Evolutionary conservation across 805 yeast genomes (phyloP), one percentile per base, ranked within the genome.

Genomic region (Ogataea henricii): DNA sequence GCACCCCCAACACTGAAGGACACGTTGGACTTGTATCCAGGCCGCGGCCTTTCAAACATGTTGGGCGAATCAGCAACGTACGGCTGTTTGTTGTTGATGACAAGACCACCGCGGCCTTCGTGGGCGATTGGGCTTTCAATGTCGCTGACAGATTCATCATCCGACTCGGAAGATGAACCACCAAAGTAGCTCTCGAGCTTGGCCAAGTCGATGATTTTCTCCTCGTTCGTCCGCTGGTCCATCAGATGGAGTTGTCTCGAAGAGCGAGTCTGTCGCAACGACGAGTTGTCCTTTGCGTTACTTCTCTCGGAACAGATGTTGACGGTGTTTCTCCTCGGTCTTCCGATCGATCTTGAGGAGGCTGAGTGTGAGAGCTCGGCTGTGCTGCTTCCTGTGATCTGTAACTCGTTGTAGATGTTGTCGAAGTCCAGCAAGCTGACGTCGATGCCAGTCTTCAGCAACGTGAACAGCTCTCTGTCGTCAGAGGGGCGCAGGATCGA

Each of bases 151-250:
- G 41, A 38, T 23, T 38, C 41, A 7, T 43, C 35, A 2, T 53
- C 56, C 13, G 51, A 56, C 7, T 58, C 66, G 1, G 65, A 55
- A 10, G 67, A 58, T 7, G 26, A 54, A 1, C 55, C 52, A 5
- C 57, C 60, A 52, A 66, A 62, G 43, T 62, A 66, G 34, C 67
- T 62, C 22, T 60, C 62, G 23, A 66, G 52, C 42, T 66, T 66
- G 13, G 52, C 50, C 40, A 66, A 37, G 45, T 66, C 67, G 13
- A 65, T 56, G 2, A 56, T 39, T 36, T 57, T 64, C 14, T 54
- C 62, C 18, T 52, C 48, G 13, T 47, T 49, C 5, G 61, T 55
- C 12, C 53, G 53, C 20, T 49, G 43, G 48, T 60, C 52, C 48
- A 65, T 40, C 17, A 60, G 43, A 49, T 59, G 51, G 8, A 65